Evolutionary conservation across 2,329 filamentous ascomycete genomes (phyloP).

Genomic region (Calonectria ilicicola): DNA sequence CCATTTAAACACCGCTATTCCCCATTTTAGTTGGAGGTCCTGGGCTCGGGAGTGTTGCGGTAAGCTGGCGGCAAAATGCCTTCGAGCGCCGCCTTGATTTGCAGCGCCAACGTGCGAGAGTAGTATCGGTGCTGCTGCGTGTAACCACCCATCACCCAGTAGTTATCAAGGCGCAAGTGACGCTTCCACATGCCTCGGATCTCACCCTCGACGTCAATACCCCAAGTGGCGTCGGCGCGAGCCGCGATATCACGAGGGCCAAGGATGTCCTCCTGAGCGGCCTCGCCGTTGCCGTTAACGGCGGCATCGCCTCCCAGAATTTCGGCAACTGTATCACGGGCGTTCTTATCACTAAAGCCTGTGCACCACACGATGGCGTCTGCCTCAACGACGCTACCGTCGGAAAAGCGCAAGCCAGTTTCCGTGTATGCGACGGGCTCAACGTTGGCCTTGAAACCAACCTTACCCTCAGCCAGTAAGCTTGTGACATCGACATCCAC

Average conservation of each 20-base stretch:
- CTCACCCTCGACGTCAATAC: constrained; percentile 28
- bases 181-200: constrained; percentile 37
- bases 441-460: constrained; percentile 12
- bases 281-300: background rate
- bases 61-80: constrained; percentile 28
- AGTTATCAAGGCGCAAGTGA: constrained; percentile 26
- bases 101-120: constrained; percentile 28
- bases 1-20: background rate
- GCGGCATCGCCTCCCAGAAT: background rate
- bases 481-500: constrained; percentile 24
- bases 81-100: constrained; percentile 32
- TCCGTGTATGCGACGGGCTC: constrained; percentile 11
- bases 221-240: constrained; percentile 26
- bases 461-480: constrained; percentile 14
- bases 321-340: background rate
- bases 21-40: background rate
- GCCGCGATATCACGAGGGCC: constrained; percentile 11
- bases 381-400: constrained; percentile 2
- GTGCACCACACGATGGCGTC: constrained; percentile 34
- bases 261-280: background rate
- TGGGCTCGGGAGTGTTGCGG: background rate
- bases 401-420: constrained; percentile 22
- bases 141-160: constrained; percentile 32
- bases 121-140: constrained; percentile 33
- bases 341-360: constrained; percentile 23